These are phyloP conservation scores for Trichoderma parareesei DNA, from an alignment of 495 filamentous ascomycete species.

Conservation along the genomic window DNA sequence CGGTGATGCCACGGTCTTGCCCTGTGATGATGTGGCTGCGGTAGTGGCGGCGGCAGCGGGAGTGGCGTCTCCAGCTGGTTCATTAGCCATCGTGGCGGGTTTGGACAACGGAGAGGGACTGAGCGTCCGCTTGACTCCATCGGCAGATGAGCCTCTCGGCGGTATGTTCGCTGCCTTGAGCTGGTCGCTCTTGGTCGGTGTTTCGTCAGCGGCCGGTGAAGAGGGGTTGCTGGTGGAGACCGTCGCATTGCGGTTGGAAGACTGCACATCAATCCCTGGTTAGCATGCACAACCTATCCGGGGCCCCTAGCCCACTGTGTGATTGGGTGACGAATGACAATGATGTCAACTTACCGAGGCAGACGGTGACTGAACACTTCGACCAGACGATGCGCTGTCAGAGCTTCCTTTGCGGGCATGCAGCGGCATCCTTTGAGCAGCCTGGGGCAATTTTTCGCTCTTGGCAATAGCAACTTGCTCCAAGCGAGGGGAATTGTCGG, in stretches of 20 bases:
- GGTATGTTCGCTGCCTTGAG: slow-evolving; percentile 55
- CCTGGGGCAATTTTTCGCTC: slow-evolving; percentile 20
- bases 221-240: slow-evolving; percentile 43
- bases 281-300: slow-evolving; percentile 21
- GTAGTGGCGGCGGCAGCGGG: slow-evolving; percentile 19
- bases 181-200: slow-evolving; percentile 40
- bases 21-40: neutral
- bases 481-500: slow-evolving; percentile 30
- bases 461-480: slow-evolving; percentile 20
- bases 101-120: slow-evolving; percentile 86
- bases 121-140: slow-evolving; percentile 53
- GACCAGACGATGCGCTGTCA: slow-evolving; percentile 35
- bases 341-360: slow-evolving; percentile 36
- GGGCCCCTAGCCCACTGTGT: slow-evolving; percentile 17
- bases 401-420: slow-evolving; percentile 33
- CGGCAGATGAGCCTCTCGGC: slow-evolving; percentile 59
- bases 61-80: slow-evolving; percentile 26
- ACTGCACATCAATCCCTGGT: slow-evolving; percentile 31
- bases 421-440: slow-evolving; percentile 9
- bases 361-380: slow-evolving; percentile 33
- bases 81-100: slow-evolving; percentile 55
- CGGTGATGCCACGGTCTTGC: slow-evolving; percentile 46
- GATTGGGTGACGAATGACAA: slow-evolving; percentile 31
- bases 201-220: slow-evolving; percentile 30
- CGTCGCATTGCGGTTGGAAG: slow-evolving; percentile 38